Evolutionary conservation across 805 yeast genomes (phyloP), one percentile per base, ranked within the genome.

Genomic region (Kockiozyma suomiensis): DNA sequence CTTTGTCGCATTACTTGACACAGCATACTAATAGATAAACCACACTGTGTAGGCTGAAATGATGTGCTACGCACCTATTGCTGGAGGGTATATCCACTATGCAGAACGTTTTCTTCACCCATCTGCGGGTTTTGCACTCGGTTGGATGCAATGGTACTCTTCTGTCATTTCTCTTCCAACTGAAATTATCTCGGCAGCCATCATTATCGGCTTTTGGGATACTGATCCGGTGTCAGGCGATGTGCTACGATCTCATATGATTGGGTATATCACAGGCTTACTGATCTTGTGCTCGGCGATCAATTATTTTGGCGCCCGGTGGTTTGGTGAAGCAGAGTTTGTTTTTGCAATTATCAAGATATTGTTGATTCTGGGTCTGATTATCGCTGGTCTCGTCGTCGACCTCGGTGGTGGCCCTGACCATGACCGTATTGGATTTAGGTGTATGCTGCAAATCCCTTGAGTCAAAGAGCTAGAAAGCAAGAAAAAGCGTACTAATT

Each of bases 331-430:
- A 54, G 69, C 77, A 21, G 76, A 73, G 71, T 85, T 79, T 68
- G 78, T 86, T 85, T 76, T 87, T 56, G 83, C 88, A 1, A 71
- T 82, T 30, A 74, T 87, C 67, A 88, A 88, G 74, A 85, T 88
- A 35, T 46, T 84, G 41, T 83, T 88, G 5, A 82, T 85, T 76
- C 65, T 84, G 43, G 91, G 87, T n/a, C 76, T 88, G 50, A 86
- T 88, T 59, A 61, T 88, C 15, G 72, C 86, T 53, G 76, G 87
- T 54, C 79, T 87, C 65, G 75, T 85, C 59, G 81, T 88, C 61
- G 85, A 87, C 75, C 66, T 68, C 21, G 96, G 96, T 61, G 96
- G 94, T 56, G 88, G 85, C 30, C 92, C 93, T 64, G 78, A 79
- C 45, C 86, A 85, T 68, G 90, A 87, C 67, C 80, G 93, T 73